Base-by-base conservation (phyloP, 495 filamentous ascomycete species). In the Aspergillus bridgeri region DNA sequence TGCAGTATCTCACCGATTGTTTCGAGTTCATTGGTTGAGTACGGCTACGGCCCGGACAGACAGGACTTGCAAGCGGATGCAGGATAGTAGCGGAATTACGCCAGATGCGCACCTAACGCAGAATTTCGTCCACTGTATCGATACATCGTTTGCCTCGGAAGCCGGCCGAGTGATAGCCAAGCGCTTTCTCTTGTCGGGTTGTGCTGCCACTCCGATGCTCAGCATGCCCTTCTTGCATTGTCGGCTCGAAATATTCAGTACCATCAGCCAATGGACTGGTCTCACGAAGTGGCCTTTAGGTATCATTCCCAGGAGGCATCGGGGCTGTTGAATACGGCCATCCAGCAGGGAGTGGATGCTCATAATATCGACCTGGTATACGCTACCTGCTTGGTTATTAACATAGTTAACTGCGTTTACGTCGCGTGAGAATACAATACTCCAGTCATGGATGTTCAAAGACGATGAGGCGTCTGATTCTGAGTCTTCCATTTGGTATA, bases 161-260 rank as follows among this genome's bases (percentile, higher is more conserved):
- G 25, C 24, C 7, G 49, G 49, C n/a, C 20, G 5, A n/a, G 18
- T 5, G 22, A 25, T 54, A 29, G 24, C 46, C 21, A 11, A 54
- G 44, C 53, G 11, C 5, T 47, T 46, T 54, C 19, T 47, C 25
- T 19, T 54, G 27, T 43, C 38, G 11, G 29, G 29, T 2, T 54
- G 53, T 19, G 53, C 42, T 5, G 22, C 53, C 11, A 54, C 21
- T 8, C 53, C 52, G 42, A 24, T 43, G n/a, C 53, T 54, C 21
- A 17, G 42, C 38, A 54, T 47, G 22, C 33, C 19, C 53, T 54
- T 18, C 42, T 54, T 45, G 53, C 53, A 24, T 43, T 54, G 11
- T 54, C 53, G 13, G 53, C 53, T n/a, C 53, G 53, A 19, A 42
- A 54, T n/a, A 21, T 54, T 13, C 43, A 54, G n/a, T 23, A 54